A percentile compares a stretch with the other conserved stretches of the same genome.
phyloP scores from a whole-genome alignment of 306 rosid species.

The Alnus rubra region DNA sequence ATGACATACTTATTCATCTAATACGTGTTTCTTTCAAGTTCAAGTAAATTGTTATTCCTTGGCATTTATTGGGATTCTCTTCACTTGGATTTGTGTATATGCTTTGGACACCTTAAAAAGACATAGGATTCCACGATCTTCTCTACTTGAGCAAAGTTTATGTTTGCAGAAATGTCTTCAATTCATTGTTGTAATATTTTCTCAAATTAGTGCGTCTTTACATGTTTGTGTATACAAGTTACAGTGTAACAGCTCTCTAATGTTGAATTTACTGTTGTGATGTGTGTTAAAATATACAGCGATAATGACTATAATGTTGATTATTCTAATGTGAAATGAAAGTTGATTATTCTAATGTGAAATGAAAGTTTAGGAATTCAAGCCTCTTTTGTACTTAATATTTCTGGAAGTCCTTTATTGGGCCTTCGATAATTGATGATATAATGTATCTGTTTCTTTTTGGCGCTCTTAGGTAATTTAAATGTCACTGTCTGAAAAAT shows the following conservation, averaged over 20 bases:
- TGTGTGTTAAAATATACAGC: background rate
- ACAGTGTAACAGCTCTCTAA: background rate
- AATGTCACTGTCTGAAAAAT: slow-evolving; percentile 13
- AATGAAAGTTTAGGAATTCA: background rate
- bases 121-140: background rate
- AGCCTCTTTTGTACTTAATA: background rate
- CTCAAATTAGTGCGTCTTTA: background rate
- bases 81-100: background rate
- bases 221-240: background rate
- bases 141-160: background rate
- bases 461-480: slow-evolving; percentile 2
- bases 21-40: background rate
- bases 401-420: background rate
- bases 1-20: background rate
- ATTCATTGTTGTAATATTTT: background rate
- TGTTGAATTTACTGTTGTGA: background rate
- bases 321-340: background rate
- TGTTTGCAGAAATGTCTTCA: background rate
- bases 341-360: background rate
- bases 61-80: background rate
- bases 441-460: background rate
- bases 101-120: background rate
- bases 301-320: background rate
- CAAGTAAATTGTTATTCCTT: background rate
- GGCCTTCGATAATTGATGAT: background rate